Base-by-base conservation (phyloP, 1,284 basidiomycete species). In the Melampsora americana region DNA sequence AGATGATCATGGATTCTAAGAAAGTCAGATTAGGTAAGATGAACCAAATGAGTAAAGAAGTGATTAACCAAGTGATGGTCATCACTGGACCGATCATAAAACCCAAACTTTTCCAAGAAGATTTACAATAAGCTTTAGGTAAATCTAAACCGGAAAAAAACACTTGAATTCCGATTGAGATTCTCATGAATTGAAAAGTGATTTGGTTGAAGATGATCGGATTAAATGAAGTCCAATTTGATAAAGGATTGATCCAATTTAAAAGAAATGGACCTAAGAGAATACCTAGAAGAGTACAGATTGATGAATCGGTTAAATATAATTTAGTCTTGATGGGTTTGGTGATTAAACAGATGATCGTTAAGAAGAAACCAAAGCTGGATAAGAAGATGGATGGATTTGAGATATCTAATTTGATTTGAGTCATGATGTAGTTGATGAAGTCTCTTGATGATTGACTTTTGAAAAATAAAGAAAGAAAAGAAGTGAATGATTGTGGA, bases 71-170 rank as follows among this genome's bases (percentile, higher is more conserved):
- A 12, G 79, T 81, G 28, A 78, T 39, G 1, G 83, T 84, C 84
- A 85, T 85, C 76, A 84, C 80, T 1, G 80, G 79, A 9, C 82
- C 69, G 9, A 85, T 80, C 48, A 85, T 78, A 9, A 83, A 80
- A 48, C 66, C 62, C 44, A 85, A 79, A 9, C 82, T 83, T 35
- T 79, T 64, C 72, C 78, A 80, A 30, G 82, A 79, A 53, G 79
- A 79, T 77, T 79, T 79, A 1, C 83, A 77, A 35, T 83, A 82
- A 28, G 81, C 80, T 70, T 44, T 77, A 0, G 84, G 84, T 4
- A 85, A 77, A 23, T 80, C 78, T 72, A 85, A 84, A 16, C 84
- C 84, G 5, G 82, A 82, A 71, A 84, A 84, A 50, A 85, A 80
- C 64, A 80, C 80, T 74, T 80, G 81, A 67, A 81, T 79, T 12